A percentile compares a stretch with the other conserved stretches of the same genome.
phyloP scores from a whole-genome alignment of 2,329 filamentous ascomycete genomes.

The Talaromyces sp. region DNA sequence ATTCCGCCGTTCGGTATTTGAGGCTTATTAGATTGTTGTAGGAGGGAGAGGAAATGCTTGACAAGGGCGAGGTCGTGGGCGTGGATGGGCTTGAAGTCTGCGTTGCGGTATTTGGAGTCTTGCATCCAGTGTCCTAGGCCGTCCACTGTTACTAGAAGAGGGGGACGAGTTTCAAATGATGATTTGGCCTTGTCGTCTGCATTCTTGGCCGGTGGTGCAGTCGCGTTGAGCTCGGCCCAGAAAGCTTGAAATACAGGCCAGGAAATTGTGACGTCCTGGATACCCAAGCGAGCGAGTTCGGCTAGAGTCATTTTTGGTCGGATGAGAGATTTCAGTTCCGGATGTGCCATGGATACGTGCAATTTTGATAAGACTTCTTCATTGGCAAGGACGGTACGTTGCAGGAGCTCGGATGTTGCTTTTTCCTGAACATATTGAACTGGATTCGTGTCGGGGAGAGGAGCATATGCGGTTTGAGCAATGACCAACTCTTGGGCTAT shows the following conservation, averaged over 20 bases:
- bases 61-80: constrained; percentile 76
- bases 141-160: constrained; percentile 72
- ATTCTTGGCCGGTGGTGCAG: constrained; percentile 42
- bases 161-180: constrained; percentile 47
- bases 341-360: constrained; percentile 49
- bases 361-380: constrained; percentile 54
- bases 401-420: constrained; percentile 70
- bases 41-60: constrained; percentile 66
- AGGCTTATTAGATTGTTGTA: constrained; percentile 37
- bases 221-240: constrained; percentile 66
- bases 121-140: constrained; percentile 77
- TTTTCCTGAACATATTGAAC: constrained; percentile 68
- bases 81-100: constrained; percentile 70
- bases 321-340: constrained; percentile 56
- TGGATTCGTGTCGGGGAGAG: constrained; percentile 53
- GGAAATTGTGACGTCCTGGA: constrained; percentile 68
- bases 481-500: constrained; percentile 75
- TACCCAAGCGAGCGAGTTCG: constrained; percentile 62
- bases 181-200: constrained; percentile 23
- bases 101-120: constrained; percentile 66
- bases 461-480: constrained; percentile 73
- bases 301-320: constrained; percentile 58
- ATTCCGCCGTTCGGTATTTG: constrained; percentile 67
- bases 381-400: constrained; percentile 69
- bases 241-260: constrained; percentile 77